Evolutionary conservation across 2,329 filamentous ascomycete genomes (phyloP), one percentile per base, ranked within the genome.

Genomic region (Daldinia eschscholtzii): DNA sequence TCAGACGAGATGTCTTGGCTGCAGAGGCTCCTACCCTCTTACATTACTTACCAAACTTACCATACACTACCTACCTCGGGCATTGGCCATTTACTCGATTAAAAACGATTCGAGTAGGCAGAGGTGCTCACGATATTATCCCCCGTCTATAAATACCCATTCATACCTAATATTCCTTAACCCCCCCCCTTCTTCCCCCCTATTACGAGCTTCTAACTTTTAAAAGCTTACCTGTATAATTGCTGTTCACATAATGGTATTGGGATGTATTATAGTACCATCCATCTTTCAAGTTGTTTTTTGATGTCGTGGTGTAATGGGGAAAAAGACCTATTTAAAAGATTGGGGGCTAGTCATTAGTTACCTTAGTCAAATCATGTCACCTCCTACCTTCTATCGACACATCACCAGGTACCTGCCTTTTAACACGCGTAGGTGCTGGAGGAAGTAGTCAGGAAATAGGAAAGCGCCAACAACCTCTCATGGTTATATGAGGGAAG

Each of bases 201-300:
- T 15, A 28, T 52, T 52, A 26, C 13, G 46, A 26, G 46, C 20
- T 52, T 52, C 46, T 52, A 52, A 52, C 46, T 33, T 33, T 33
- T 9, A 33, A 52, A 52, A 42, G 26, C 15, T 33, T 18, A n/a
- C n/a, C 12, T 30, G 15, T 52, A 52, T 52, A 52, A 52, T 52
- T 15, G 28, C 12, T 9, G 46, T 44, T 42, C 26, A 48, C 39
- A 13, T 26, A 23, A 10, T 30, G 12, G 18, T 48, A 26, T 56
- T 61, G 58, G 41, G 50, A 57, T 67, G 56, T 67, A 70, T 66
- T 66, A 65, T 70, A 68, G 58, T 41, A 48, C 13, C 35, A 52
- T 65, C 52, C 52, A 23, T 23, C 60, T 33, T 48, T 61, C 23
- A 13, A 23, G 1, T 23, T 23, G 20, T 23, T 6, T 3, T n/a